Base-by-base conservation (phyloP, 495 filamentous ascomycete species). In the Penicillium psychrofluorescens region DNA sequence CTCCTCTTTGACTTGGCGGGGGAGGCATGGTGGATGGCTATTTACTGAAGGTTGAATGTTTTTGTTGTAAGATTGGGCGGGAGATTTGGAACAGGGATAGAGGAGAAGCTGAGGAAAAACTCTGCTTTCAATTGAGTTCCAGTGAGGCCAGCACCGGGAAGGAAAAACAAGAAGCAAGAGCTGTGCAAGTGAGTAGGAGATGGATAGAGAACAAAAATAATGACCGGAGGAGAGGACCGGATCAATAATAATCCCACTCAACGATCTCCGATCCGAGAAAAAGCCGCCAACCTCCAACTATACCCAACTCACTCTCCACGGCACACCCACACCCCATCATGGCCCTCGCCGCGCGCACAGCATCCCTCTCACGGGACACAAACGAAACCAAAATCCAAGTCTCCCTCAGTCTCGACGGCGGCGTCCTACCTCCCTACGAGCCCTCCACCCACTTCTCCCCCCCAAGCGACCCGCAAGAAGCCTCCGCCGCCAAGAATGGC, bases 311-410 rank as follows among this genome's bases (percentile, higher is more conserved):
- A 16, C 15, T 1, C 32, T 29, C 35, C 38, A 35, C 38, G 55
- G 32, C 47, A 48, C 13, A 11, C 55, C 36, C 57, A 45, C 13
- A 9, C 14, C 12, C 7, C 45, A 52, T 27, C 39, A 70, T 64
- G 63, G 38, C 65, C 41, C 55, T 69, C 44, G 7, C 64, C 33
- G 63, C 68, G 29, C 86, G 91, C 53, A 88, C 80, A 50, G 80
- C 86, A 13, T 76, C 81, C 45, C 66, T 96, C 54, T 78, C 82
- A 35, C 88, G 92, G 59, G 77, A 84, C 66, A 98, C 92, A 51
- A 95, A 95, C 68, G 92, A 98, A 70, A 98, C 92, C 59, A 94
- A 94, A 63, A 92, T 98, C 65, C 77, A 87, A 56, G 71, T 98
- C 37, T 83, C 85, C n/a, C 75, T 98, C 45, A 90, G 86, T 63